Evolutionary conservation across 345 rosid species (phyloP).

Genomic region (Stellera chamaejasme): DNA sequence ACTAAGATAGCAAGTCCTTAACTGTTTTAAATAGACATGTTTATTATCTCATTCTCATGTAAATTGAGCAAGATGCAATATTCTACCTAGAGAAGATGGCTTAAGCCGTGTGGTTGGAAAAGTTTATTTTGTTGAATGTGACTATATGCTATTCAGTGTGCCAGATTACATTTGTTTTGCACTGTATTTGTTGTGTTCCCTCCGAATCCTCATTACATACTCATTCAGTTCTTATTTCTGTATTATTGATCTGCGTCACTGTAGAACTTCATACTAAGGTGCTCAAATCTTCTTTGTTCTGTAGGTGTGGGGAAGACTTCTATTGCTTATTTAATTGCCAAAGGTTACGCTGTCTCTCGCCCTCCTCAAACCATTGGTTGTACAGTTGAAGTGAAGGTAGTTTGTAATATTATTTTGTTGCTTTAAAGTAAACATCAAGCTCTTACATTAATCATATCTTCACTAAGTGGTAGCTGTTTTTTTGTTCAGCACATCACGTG

Average conservation of each 20-base stretch:
- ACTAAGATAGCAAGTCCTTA: no score
- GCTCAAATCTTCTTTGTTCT: constrained; percentile 15
- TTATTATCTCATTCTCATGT: no score
- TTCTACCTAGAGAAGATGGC: no score
- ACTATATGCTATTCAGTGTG: no score
- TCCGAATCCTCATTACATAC: neutral
- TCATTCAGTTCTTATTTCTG: neutral
- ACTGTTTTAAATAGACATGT: no score
- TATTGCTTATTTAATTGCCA: constrained; percentile 77
- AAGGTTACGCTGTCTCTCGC: constrained; percentile 56
- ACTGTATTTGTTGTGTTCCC: no score
- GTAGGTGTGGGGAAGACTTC: constrained; percentile 96
- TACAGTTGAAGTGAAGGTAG: constrained; percentile 90
- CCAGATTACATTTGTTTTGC: no score
- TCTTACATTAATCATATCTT: constrained; percentile 14
- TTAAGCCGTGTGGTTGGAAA: no score
- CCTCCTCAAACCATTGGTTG: constrained; percentile 98
- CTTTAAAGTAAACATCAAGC: constrained; percentile 6
- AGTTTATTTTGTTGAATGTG: no score
- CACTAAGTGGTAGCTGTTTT: constrained; percentile 10
- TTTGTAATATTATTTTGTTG: constrained; percentile 2
- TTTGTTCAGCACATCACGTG: constrained; percentile 55
- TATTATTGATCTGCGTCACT: neutral
- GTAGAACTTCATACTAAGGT: neutral
- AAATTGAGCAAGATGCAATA: no score